Percentiles rank a stretch among this genome's conserved stretches.
Evolutionary conservation across 805 yeast species (phyloP).

Genomic region (Zygoascus ofunaensis): DNA sequence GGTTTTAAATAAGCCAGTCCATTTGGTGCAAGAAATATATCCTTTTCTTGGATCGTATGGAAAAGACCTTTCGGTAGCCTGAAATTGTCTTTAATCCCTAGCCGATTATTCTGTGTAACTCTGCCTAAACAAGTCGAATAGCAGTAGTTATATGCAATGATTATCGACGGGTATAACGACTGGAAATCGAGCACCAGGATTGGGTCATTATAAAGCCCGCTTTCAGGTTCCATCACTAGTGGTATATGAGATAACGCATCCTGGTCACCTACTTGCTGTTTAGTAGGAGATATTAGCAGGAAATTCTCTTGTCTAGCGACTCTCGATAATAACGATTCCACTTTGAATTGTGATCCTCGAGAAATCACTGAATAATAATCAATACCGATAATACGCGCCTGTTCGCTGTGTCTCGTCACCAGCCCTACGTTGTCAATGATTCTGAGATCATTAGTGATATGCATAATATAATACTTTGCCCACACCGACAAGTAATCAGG

Average conservation of each 20-base stretch:
- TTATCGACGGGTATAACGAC: conserved; percentile 84
- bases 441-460: conserved; percentile 37
- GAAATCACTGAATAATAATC: conserved; percentile 82
- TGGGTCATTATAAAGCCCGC: conserved; percentile 81
- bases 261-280: conserved; percentile 72
- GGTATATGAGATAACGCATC: conserved; percentile 83
- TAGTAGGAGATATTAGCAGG: conserved; percentile 68
- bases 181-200: conserved; percentile 87
- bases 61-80: conserved; percentile 50
- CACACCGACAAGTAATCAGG: conserved; percentile 18
- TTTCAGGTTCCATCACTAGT: conserved; percentile 83
- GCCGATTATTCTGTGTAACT: conserved; percentile 26
- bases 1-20: conserved; percentile 71
- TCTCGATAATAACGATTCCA: conserved; percentile 73
- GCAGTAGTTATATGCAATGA: conserved; percentile 82
- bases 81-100: conserved; percentile 33
- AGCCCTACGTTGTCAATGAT: conserved; percentile 56
- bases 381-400: conserved; percentile 77
- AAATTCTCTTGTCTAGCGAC: conserved; percentile 69
- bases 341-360: conserved; percentile 90
- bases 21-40: conserved; percentile 72
- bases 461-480: conserved; percentile 38
- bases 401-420: conserved; percentile 64
- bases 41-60: conserved; percentile 36
- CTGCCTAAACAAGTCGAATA: conserved; percentile 36